phyloP scores from a whole-genome alignment of 2,329 filamentous ascomycete species.

The Fusarium hainanense region DNA sequence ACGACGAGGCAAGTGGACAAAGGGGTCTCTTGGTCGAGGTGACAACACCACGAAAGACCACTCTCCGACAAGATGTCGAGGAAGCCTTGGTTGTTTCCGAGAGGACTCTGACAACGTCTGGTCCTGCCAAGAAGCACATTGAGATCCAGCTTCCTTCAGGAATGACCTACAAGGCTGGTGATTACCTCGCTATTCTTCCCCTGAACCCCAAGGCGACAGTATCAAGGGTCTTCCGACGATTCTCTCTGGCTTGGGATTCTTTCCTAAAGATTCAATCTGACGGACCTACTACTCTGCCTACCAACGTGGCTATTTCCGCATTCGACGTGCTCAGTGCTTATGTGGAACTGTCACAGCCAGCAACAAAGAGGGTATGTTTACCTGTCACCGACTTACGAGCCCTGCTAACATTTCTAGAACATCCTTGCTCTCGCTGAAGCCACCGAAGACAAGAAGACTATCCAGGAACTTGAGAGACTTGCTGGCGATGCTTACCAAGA shows the following conservation, averaged over 20 bases:
- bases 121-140: conserved; percentile 68
- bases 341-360: conserved; percentile 78
- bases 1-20: conserved; percentile 11
- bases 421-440: conserved; percentile 60
- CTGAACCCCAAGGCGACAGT: conserved; percentile 73
- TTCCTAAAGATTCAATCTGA: conserved; percentile 69
- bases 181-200: conserved; percentile 80
- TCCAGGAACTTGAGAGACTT: conserved; percentile 59
- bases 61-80: conserved; percentile 42
- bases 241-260: conserved; percentile 76
- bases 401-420: conserved; percentile 45
- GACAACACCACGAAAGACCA: conserved; percentile 39
- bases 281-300: conserved; percentile 64
- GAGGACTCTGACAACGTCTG: conserved; percentile 38
- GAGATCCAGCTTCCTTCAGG: conserved; percentile 74
- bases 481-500: conserved; percentile 59
- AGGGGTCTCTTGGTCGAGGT: conserved; percentile 37
- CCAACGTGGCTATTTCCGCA: conserved; percentile 67
- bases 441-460: conserved; percentile 58
- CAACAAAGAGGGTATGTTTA: conserved; percentile 69
- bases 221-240: conserved; percentile 71
- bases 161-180: conserved; percentile 75
- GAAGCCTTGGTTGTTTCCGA: conserved; percentile 40
- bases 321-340: conserved; percentile 74
- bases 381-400: neutral